Base-by-base conservation (phyloP, 1,284 basidiomycete genomes). In the Mycosarcoma mackinlayi region DNA sequence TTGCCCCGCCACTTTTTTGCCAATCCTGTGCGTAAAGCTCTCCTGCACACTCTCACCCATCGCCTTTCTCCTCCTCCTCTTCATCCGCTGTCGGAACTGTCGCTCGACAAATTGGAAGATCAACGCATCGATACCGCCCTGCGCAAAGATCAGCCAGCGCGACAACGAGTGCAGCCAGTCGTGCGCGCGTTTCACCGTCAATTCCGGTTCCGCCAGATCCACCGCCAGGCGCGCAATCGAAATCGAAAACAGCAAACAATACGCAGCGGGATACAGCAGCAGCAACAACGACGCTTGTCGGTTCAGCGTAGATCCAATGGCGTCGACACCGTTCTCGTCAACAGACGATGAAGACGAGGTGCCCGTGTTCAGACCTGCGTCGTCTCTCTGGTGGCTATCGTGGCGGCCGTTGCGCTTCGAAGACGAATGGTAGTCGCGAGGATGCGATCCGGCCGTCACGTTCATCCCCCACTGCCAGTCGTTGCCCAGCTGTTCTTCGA, bases 71-170 rank as follows among this genome's bases (percentile, higher is more conserved):
- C 77, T 27, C 11, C 71, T 55, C 34, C 71, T 23, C 65, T 76
- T 79, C 68, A 79, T 71, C 3, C 77, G 23, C 42, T 52, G 54
- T 19, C 77, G 28, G 39, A 79, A 79, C 24, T 75, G 70, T 1
- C 68, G 41, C 55, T 79, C 77, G 39, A 79, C 51, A 21, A 79
- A 52, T 49, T 79, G 76, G 73, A 79, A 79, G 61, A 79, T 76
- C 31, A 79, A 23, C 2, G 76, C 76, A 42, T 79, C 77, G 37
- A 77, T 68, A 4, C 54, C 62, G 4, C 77, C 77, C 42, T 79
- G 77, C 25, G 77, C 76, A 52, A 79, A 79, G 49, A 79, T 69
- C 21, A 76, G 23, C 77, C 77, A 79, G 14, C 77, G 45, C 0
- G 52, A 48, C 3, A 77, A 44, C 6, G 46, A 40, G 38, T 75